A percentile compares a stretch with the other conserved stretches of the same genome.
These are phyloP conservation scores for Pelargonium citronellum DNA, from an alignment of 441 rosid genomes.

Conservation along the genomic window DNA sequence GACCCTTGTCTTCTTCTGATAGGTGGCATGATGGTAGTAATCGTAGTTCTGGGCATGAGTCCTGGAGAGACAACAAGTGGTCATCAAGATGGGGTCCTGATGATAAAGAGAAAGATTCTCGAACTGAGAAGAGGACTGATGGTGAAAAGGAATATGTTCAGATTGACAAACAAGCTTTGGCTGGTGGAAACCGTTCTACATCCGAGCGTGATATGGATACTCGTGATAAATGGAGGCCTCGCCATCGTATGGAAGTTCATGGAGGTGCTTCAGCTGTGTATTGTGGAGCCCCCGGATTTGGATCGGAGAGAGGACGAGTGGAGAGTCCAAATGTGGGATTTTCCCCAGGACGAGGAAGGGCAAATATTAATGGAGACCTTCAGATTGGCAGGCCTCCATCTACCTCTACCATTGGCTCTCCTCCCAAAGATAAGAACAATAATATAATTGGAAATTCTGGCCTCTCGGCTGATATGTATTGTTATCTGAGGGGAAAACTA, in stretches of 20 bases:
- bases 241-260: slow-evolving; percentile 59
- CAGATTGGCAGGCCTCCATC: slow-evolving; percentile 34
- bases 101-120: slow-evolving; percentile 78
- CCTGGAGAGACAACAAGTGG: slow-evolving; percentile 84
- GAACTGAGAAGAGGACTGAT: slow-evolving; percentile 55
- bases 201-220: slow-evolving; percentile 71
- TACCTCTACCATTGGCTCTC: slow-evolving; percentile 19
- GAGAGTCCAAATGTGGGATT: slow-evolving; percentile 63
- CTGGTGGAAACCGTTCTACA: slow-evolving; percentile 34
- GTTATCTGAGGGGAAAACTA: slow-evolving; percentile 80
- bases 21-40: slow-evolving; percentile 51
- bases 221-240: slow-evolving; percentile 98
- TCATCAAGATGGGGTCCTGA: slow-evolving; percentile 98
- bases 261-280: slow-evolving; percentile 37
- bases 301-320: slow-evolving; percentile 54
- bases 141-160: slow-evolving; percentile 54
- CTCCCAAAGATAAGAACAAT: slow-evolving; percentile 29
- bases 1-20: slow-evolving; percentile 53
- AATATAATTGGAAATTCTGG: slow-evolving; percentile 35
- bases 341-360: slow-evolving; percentile 69
- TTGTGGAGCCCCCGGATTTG: slow-evolving; percentile 88
- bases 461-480: slow-evolving; percentile 28
- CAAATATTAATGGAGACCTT: slow-evolving; percentile 27
- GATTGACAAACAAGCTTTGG: slow-evolving; percentile 42
- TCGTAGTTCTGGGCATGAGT: slow-evolving; percentile 42